Evolutionary conservation across 306 rosid species (phyloP).

Genomic region (Begonia fuchsioides): DNA sequence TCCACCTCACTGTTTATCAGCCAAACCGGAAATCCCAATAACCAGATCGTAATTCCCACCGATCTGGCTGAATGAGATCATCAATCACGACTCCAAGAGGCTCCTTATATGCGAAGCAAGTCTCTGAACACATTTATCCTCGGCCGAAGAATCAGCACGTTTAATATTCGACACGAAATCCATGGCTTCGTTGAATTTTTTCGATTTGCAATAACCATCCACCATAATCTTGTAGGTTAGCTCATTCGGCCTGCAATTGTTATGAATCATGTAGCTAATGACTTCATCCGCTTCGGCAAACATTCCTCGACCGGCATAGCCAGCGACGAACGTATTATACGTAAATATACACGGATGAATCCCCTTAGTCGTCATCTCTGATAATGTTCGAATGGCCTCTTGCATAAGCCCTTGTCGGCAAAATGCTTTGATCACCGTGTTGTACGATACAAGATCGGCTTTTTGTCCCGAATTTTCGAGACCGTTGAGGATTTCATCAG

Average conservation of each 20-base stretch:
- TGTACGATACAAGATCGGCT: conserved; percentile 77
- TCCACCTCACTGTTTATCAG: no score
- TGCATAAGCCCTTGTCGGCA: conserved; percentile 82
- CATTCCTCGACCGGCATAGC: conserved; percentile 51
- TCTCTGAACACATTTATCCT: conserved; percentile 36
- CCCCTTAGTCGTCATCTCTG: conserved; percentile 63
- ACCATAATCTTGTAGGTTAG: conserved; percentile 75
- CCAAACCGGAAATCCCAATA: no score
- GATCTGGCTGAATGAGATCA: no score
- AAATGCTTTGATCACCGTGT: conserved; percentile 78
- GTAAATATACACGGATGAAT: conserved; percentile 73
- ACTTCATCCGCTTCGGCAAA: conserved; percentile 75
- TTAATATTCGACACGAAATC: conserved; percentile 54
- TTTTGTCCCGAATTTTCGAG: conserved; percentile 43
- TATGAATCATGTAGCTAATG: conserved; percentile 63
- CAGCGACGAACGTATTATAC: conserved; percentile 79
- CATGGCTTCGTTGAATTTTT: conserved; percentile 53
- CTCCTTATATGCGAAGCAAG: conserved; percentile 49
- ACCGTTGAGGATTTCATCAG: conserved; percentile 68
- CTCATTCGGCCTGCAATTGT: conserved; percentile 71
- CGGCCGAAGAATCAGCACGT: conserved; percentile 39
- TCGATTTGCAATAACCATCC: conserved; percentile 67
- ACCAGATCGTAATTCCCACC: no score
- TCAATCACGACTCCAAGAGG: conserved; percentile 19
- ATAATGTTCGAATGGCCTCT: conserved; percentile 68